Evolutionary conservation across 176 grass and related monocot genomes (phyloP).

Genomic region (Zea luxurians): DNA sequence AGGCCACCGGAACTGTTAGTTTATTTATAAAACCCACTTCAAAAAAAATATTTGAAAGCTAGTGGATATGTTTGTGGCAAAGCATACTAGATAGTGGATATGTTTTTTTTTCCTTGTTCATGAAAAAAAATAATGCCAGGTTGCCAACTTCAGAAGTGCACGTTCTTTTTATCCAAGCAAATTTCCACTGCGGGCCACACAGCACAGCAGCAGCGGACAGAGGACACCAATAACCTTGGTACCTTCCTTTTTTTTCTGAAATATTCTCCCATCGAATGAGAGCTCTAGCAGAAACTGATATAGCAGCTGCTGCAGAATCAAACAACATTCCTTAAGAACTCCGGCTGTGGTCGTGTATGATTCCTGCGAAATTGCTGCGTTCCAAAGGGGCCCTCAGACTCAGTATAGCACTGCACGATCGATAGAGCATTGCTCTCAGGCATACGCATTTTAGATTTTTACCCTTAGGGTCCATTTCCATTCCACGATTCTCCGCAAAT

Average conservation of each 20-base stretch:
- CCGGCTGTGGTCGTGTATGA: too few relatives aligned
- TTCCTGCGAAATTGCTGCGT: too few relatives aligned
- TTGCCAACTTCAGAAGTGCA: conserved; percentile 44
- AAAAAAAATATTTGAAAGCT: neutral
- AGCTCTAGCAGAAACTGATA: conserved; percentile 35
- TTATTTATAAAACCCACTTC: conserved; percentile 1
- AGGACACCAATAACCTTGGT: conserved; percentile 22
- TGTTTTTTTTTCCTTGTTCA: conserved; percentile 24
- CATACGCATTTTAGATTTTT: conserved; percentile 11
- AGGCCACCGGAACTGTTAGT: conserved; percentile 5
- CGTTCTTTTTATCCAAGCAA: conserved; percentile 42
- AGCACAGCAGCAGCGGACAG: conserved; percentile 1
- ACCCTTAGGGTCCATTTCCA: conserved; percentile 33
- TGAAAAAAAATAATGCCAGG: conserved; percentile 38
- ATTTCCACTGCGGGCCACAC: conserved; percentile 23
- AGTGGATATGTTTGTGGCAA: conserved; percentile 32
- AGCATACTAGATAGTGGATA: conserved; percentile 31
- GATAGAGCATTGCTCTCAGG: conserved; percentile 24
- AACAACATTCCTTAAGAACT: neutral
- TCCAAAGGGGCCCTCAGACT: neutral
- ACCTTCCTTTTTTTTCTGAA: conserved; percentile 20
- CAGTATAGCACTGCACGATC: conserved; percentile 4
- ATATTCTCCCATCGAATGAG: conserved; percentile 17
- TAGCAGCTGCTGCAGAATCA: conserved; percentile 25
- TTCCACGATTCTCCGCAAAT: conserved; percentile 55